These are phyloP conservation scores for Striga asiatica DNA, from an alignment of 257 asterid genomes.

Conservation along the genomic window DNA sequence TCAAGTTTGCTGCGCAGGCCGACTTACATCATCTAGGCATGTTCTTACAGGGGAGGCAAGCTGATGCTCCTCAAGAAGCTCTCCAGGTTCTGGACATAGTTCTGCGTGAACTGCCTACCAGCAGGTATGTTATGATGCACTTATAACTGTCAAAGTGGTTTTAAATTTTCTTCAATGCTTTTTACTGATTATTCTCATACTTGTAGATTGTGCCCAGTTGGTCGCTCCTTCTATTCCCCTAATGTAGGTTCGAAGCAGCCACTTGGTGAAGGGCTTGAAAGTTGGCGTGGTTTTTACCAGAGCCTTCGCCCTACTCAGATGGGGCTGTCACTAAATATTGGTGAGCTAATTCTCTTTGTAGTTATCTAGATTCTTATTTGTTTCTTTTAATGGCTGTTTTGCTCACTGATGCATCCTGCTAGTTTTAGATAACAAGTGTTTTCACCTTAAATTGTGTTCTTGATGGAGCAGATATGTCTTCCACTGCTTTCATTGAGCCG, in stretches of 20 bases:
- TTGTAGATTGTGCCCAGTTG: slow-evolving; percentile 46
- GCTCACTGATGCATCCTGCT: neutral
- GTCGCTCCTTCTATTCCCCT: slow-evolving; percentile 63
- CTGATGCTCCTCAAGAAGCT: slow-evolving; percentile 80
- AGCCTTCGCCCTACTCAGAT: slow-evolving; percentile 81
- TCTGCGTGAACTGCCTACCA: slow-evolving; percentile 64
- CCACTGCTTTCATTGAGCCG: too few relatives aligned
- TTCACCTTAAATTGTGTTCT: neutral
- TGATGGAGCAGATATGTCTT: slow-evolving; percentile 61
- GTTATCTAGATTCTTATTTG: neutral
- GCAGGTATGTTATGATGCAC: slow-evolving; percentile 17
- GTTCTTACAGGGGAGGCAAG: slow-evolving; percentile 63
- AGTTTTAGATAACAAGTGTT: neutral
- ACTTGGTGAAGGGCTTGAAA: too few relatives aligned
- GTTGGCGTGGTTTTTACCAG: too few relatives aligned
- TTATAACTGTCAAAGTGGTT: neutral
- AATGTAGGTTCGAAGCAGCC: slow-evolving; percentile 50
- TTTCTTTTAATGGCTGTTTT: too few relatives aligned
- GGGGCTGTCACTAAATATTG: slow-evolving; percentile 72
- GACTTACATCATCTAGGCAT: slow-evolving; percentile 61
- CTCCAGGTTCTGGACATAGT: slow-evolving; percentile 70
- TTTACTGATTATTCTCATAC: neutral
- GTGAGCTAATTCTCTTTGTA: slow-evolving; percentile 20
- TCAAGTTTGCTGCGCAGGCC: slow-evolving; percentile 66
- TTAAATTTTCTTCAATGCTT: neutral